Conservation (phyloP, 1,139 yeast genomes). For the Yamadazyma buinensis region DNA sequence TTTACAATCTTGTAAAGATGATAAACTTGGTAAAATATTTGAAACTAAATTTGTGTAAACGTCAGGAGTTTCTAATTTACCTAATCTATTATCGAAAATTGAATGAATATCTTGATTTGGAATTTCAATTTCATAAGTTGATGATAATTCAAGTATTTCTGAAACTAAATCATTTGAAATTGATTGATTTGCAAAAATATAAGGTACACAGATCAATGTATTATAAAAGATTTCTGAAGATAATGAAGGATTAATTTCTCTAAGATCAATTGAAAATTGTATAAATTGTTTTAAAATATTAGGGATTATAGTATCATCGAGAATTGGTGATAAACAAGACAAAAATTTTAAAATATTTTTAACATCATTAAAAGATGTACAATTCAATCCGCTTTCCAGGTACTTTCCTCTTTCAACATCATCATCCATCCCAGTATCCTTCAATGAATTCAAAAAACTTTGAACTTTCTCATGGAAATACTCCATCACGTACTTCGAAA, state of each 20-base stretch:
- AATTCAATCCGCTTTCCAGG: too few relatives aligned
- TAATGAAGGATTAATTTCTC: conserved; percentile 43
- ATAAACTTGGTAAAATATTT: conserved; percentile 54
- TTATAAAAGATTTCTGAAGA: conserved; percentile 70
- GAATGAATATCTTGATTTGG: conserved; percentile 22
- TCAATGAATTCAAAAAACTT: conserved; percentile 37
- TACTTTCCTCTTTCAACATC: background rate
- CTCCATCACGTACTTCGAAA: conserved; percentile 70
- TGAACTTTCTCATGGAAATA: conserved; percentile 63
- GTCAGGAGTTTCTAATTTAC: conserved; percentile 46
- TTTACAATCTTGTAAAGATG: conserved; percentile 22
- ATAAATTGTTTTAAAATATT: conserved; percentile 55
- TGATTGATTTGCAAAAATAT: conserved; percentile 48
- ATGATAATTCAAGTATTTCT: conserved; percentile 43
- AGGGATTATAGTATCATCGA: conserved; percentile 50
- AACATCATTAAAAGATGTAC: conserved; percentile 52
- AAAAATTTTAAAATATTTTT: conserved; percentile 71
- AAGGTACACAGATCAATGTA: conserved; percentile 67
- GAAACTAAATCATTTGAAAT: conserved; percentile 25
- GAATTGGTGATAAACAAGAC: conserved; percentile 59
- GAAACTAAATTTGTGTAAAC: conserved; percentile 48
- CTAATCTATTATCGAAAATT: conserved; percentile 36
- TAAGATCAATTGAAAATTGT: conserved; percentile 54
- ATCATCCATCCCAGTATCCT: conserved; percentile 25
- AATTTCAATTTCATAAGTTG: conserved; percentile 24